phyloP scores from a whole-genome alignment of 495 filamentous ascomycete genomes.

The Ascodesmis nigricans region DNA sequence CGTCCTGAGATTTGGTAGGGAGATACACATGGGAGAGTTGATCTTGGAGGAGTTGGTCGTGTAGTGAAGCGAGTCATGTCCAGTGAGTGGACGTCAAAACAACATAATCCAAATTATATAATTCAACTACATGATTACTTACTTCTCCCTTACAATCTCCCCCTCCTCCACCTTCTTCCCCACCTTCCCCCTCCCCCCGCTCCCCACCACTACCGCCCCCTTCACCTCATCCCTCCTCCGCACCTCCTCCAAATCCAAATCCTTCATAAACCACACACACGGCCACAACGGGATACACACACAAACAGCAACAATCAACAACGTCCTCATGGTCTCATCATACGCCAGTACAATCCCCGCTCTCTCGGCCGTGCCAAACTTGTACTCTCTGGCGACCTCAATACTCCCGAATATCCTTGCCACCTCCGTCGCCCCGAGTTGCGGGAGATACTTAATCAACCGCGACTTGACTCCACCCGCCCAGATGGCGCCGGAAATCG shows the following conservation, averaged over 20 bases:
- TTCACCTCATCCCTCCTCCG: too few relatives aligned
- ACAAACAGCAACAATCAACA: slow-evolving; percentile 33
- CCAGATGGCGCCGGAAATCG: slow-evolving; percentile 49
- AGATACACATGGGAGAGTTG: too few relatives aligned
- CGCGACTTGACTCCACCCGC: slow-evolving; percentile 34
- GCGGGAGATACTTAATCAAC: slow-evolving; percentile 35
- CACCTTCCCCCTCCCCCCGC: too few relatives aligned
- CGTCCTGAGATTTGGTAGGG: too few relatives aligned
- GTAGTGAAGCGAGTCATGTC: too few relatives aligned
- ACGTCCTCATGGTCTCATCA: slow-evolving; percentile 36
- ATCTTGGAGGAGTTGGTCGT: too few relatives aligned
- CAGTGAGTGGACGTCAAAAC: too few relatives aligned
- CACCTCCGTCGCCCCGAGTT: slow-evolving; percentile 21
- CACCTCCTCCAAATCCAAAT: slow-evolving; percentile 33
- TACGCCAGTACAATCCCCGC: slow-evolving; percentile 38
- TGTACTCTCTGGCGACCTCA: slow-evolving; percentile 31
- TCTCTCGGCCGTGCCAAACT: slow-evolving; percentile 32
- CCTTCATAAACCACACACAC: slow-evolving; percentile 32
- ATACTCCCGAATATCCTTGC: slow-evolving; percentile 36
- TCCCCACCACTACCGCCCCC: too few relatives aligned
- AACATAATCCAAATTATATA: too few relatives aligned
- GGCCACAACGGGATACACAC: slow-evolving; percentile 33
- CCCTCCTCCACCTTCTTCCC: slow-evolving; percentile 34
- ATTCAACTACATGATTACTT: slow-evolving; percentile 1
- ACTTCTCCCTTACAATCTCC: slow-evolving; percentile 1